Evolutionary conservation across 805 yeast species (phyloP), one percentile per base, ranked within the genome.

Genomic region (Kodamaea fukazawae): DNA sequence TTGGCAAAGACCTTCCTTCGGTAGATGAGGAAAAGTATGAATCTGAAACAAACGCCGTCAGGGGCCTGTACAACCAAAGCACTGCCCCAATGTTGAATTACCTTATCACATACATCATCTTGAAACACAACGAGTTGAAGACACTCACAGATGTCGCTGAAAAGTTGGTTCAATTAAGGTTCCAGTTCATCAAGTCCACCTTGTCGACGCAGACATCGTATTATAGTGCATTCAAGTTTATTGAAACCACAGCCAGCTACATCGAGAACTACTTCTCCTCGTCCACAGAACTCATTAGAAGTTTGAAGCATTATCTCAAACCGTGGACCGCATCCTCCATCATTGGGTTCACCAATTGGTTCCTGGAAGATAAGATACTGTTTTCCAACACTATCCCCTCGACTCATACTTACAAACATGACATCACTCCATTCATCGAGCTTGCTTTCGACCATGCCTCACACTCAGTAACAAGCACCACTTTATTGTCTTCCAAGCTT

Each of bases 301-400:
- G 32, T 7, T 40, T 58, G 4, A 43, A 35, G 25, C 43, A 36
- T 9, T 38, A 40, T 8, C 46, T 59, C 3, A 35, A 38, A 18
- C 38, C 50, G 1, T 65, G 71, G 71, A 49, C 46, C 4, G 53
- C 60, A 1, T 41, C 54, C 1, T 54, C 52, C 3, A 35, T 56
- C 14, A 45, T 65, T 28, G 71, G 70, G 1, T 63, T 59, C 40
- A 56, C 53, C 28, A 45, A 54, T 38, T 67, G 71, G 71, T 45
- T 62, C 26, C 57, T 53, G n/a, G 46, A 41, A 29, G 48, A 40
- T 9, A 25, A 17, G 5, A 46, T 55, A 8, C 10, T n/a, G 2
- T 55, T 56, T 11, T 9, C 34, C 26, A 36, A 47, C 12, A 17
- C 18, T 11, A 23, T 37, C n/a, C 4, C 35, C 10, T n/a, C 20